Conservation (phyloP, 768 basidiomycete species). For the Leccinum broughii region DNA sequence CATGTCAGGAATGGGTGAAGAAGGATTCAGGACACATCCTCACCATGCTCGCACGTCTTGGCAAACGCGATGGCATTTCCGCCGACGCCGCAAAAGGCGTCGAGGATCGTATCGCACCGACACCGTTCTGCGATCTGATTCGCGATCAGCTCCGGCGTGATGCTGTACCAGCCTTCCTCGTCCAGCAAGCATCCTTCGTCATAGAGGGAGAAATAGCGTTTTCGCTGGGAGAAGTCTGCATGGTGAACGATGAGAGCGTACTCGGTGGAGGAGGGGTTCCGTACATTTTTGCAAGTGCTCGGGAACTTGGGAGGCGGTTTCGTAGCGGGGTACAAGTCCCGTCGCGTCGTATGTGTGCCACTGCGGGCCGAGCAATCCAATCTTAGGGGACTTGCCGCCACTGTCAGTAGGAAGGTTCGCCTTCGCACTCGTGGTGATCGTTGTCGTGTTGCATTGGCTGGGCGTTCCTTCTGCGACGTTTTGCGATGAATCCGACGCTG, state of each 20-base stretch:
- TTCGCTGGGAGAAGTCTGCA: slow-evolving; percentile 84
- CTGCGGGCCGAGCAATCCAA: slow-evolving; percentile 30
- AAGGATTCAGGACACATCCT: slow-evolving; percentile 23
- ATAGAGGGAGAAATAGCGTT: slow-evolving; percentile 79
- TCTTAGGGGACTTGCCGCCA: slow-evolving; percentile 23
- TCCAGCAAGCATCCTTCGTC: slow-evolving; percentile 84
- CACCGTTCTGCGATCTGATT: slow-evolving; percentile 92
- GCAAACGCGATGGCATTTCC: slow-evolving; percentile 98
- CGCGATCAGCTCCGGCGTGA: slow-evolving; percentile 94
- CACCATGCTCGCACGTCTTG: slow-evolving; percentile 91
- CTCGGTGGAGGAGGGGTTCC: not conserved
- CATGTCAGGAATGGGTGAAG: slow-evolving; percentile 1
- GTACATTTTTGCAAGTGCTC: slow-evolving; percentile 80
- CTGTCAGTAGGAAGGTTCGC: not conserved
- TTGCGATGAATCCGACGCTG: slow-evolving; percentile 2
- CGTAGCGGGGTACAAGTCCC: slow-evolving; percentile 73
- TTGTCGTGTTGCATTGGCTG: not conserved
- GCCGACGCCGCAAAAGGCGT: slow-evolving; percentile 97
- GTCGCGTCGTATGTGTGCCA: slow-evolving; percentile 62
- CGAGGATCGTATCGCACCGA: slow-evolving; percentile 79
- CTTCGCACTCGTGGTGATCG: not conserved
- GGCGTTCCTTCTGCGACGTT: slow-evolving; percentile 5
- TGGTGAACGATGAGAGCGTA: slow-evolving; percentile 3
- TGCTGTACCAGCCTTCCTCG: slow-evolving; percentile 96
- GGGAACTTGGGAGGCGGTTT: slow-evolving; percentile 65